phyloP scores from a whole-genome alignment of 257 asterid genomes.

The Solanum chmielewskii region DNA sequence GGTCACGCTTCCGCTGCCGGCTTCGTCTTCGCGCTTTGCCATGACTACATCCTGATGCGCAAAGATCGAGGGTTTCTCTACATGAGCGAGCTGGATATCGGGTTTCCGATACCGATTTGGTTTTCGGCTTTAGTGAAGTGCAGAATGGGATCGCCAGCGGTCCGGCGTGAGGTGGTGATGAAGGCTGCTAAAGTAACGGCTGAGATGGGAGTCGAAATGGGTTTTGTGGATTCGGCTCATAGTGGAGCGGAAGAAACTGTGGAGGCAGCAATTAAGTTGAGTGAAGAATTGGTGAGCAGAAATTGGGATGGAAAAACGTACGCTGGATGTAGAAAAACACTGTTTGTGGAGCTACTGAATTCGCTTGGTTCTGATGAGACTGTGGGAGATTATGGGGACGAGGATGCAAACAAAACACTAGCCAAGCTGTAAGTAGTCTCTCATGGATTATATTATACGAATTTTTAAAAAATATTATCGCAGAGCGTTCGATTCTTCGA shows the following conservation, averaged over 20 bases:
- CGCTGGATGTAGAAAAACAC: slow-evolving; percentile 23
- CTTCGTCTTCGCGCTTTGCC: slow-evolving; percentile 42
- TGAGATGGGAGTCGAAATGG: slow-evolving; percentile 33
- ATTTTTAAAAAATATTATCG: neutral
- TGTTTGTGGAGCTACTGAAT: slow-evolving; percentile 22
- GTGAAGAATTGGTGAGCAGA: slow-evolving; percentile 32
- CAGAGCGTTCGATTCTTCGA: accelerated
- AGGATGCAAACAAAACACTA: neutral
- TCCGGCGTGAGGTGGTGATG: slow-evolving; percentile 44
- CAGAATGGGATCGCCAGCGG: slow-evolving; percentile 25
- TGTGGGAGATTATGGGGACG: slow-evolving; percentile 3
- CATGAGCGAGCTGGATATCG: slow-evolving; percentile 58
- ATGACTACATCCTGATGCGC: slow-evolving; percentile 59
- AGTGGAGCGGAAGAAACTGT: slow-evolving; percentile 36
- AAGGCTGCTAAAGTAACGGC: slow-evolving; percentile 32
- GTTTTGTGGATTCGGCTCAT: slow-evolving; percentile 43
- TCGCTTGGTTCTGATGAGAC: slow-evolving; percentile 10
- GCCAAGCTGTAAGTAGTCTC: slow-evolving; percentile 18
- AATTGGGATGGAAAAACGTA: slow-evolving; percentile 45
- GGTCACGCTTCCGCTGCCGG: slow-evolving; percentile 74
- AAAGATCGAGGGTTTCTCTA: slow-evolving; percentile 43
- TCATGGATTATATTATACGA: neutral
- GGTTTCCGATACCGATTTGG: slow-evolving; percentile 11
- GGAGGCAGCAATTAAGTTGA: slow-evolving; percentile 39
- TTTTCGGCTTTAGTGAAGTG: slow-evolving; percentile 25